These are phyloP conservation scores for Naganishia vishniacii DNA, from an alignment of 768 basidiomycete species.

Conservation along the genomic window DNA sequence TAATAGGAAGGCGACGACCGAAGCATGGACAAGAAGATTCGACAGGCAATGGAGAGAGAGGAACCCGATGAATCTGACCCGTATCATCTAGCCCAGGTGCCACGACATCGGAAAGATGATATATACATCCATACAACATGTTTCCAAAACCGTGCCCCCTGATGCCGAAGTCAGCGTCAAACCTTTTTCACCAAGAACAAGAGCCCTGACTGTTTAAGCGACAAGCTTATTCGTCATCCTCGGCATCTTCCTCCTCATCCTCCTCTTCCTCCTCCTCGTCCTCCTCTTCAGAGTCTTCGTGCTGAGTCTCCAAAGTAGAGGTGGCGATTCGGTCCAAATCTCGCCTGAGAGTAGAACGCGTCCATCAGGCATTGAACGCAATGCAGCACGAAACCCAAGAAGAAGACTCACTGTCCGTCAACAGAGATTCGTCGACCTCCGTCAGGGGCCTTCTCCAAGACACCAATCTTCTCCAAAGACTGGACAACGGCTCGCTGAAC, in stretches of 20 bases:
- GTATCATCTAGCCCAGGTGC: conserved; percentile 13
- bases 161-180: not conserved
- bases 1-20: too few species aligned
- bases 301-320: conserved; percentile 48
- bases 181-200: not conserved
- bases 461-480: conserved; percentile 96
- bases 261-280: conserved; percentile 49
- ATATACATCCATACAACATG: conserved; percentile 19
- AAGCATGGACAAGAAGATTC: too few species aligned
- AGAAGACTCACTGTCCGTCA: conserved; percentile 65
- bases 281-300: conserved; percentile 36
- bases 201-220: not conserved
- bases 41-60: not conserved
- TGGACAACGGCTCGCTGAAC: conserved; percentile 96
- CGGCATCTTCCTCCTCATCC: conserved; percentile 40
- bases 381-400: not conserved
- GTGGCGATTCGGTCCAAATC: conserved; percentile 61
- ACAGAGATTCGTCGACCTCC: conserved; percentile 94
- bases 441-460: conserved; percentile 85
- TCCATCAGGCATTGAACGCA: not conserved
- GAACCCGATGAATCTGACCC: conserved; percentile 5
- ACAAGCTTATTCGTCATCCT: conserved; percentile 25
- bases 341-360: conserved; percentile 50
- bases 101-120: conserved; percentile 5
- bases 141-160: not conserved